Conservation (phyloP, 257 asterid species). For the Paulownia fortunei region DNA sequence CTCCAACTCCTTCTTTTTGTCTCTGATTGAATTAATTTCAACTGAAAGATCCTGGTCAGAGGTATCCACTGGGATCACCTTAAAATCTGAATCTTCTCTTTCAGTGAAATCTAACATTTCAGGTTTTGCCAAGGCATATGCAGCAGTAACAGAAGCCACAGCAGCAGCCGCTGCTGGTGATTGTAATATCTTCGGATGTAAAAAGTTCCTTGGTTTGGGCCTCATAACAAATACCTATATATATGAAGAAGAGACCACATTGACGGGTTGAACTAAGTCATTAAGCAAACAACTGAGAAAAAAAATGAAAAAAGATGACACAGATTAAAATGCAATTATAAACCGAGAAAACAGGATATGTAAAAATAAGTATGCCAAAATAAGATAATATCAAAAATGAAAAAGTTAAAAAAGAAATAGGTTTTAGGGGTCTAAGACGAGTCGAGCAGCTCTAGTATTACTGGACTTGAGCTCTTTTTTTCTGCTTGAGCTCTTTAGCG, state of each 20-base stretch:
- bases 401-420: no score
- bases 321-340: no score
- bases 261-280: not conserved
- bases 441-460: no score
- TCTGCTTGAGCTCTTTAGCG: no score
- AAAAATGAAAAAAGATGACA: not conserved
- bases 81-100: conserved; percentile 59
- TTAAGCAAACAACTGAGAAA: not conserved
- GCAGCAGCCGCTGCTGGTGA: conserved; percentile 85
- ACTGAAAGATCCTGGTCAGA: conserved; percentile 46
- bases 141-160: conserved; percentile 87
- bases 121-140: conserved; percentile 69
- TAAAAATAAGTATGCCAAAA: not conserved
- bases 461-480: no score
- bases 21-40: conserved; percentile 47
- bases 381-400: no score
- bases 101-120: conserved; percentile 47
- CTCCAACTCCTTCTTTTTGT: conserved; percentile 50
- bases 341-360: no score
- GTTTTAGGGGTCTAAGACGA: no score
- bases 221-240: conserved; percentile 64
- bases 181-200: conserved; percentile 63
- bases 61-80: conserved; percentile 46
- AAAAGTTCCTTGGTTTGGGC: conserved; percentile 60
- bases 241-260: conserved; percentile 17